Percentiles rank a stretch among this genome's conserved stretches.
phyloP scores from a whole-genome alignment of 2,329 filamentous ascomycete genomes.

The Helotiales sp. region DNA sequence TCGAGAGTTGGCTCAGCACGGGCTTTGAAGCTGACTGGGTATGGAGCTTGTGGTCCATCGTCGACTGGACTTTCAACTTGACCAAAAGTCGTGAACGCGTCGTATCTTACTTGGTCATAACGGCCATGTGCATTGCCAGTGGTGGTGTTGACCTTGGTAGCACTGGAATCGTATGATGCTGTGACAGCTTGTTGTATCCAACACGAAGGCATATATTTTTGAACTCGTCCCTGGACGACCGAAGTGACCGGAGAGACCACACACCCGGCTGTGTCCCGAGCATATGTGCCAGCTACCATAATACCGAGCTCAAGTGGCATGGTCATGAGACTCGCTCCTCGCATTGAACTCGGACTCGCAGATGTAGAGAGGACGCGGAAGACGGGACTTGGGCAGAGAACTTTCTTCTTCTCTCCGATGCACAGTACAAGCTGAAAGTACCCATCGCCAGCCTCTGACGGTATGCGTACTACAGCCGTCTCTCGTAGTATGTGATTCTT shows the following conservation, averaged over 20 bases:
- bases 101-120: constrained; percentile 37
- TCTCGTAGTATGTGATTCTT: constrained; percentile 56
- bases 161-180: constrained; percentile 35
- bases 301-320: constrained; percentile 66
- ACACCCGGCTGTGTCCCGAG: constrained; percentile 42
- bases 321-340: constrained; percentile 63
- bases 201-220: constrained; percentile 32
- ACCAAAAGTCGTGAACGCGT: constrained; percentile 39
- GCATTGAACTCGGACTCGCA: constrained; percentile 57
- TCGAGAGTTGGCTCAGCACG: constrained; percentile 44
- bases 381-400: constrained; percentile 64
- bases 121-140: constrained; percentile 39
- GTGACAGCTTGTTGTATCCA: constrained; percentile 35
- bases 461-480: constrained; percentile 65
- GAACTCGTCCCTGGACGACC: constrained; percentile 44
- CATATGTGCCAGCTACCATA: constrained; percentile 48
- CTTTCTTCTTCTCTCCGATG: constrained; percentile 52
- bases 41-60: constrained; percentile 52
- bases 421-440: constrained; percentile 70
- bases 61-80: constrained; percentile 38
- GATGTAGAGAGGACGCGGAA: constrained; percentile 70
- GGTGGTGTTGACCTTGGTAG: constrained; percentile 26
- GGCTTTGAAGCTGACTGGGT: constrained; percentile 53
- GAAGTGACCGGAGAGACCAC: constrained; percentile 43
- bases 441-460: constrained; percentile 61